Conservation (phyloP, 345 rosid species). For the Pistacia integerrima region DNA sequence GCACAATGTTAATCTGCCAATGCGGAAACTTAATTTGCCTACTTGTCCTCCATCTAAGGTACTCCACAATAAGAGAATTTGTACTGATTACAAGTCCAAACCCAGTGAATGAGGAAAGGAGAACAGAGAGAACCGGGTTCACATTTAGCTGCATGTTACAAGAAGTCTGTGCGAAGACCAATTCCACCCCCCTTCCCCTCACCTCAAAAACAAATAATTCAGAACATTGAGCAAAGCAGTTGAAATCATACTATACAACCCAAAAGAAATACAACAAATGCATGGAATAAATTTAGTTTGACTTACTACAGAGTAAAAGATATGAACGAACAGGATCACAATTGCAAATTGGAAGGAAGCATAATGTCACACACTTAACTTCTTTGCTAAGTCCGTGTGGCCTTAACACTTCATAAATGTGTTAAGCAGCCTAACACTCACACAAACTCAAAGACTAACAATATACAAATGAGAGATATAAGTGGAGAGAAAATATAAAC, state of each 20-base stretch:
- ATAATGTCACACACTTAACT: background rate
- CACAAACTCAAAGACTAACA: no score
- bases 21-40: conserved; percentile 31
- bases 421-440: no score
- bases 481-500: no score
- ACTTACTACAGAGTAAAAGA: conserved; percentile 55
- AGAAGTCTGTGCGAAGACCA: conserved; percentile 6
- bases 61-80: conserved; percentile 56
- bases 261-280: background rate
- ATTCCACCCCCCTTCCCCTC: background rate
- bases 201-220: background rate
- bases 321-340: conserved; percentile 62
- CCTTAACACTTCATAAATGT: no score
- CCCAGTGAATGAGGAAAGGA: conserved; percentile 58
- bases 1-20: conserved; percentile 19
- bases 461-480: no score
- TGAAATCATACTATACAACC: background rate
- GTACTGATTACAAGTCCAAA: conserved; percentile 61
- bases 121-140: conserved; percentile 47
- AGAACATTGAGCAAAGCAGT: background rate
- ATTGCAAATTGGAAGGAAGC: conserved; percentile 61
- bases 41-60: conserved; percentile 47
- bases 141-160: conserved; percentile 46
- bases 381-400: no score
- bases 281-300: background rate